These are phyloP conservation scores for Colletotrichum sp. DNA, from an alignment of 2,329 filamentous ascomycete genomes.

Conservation along the genomic window DNA sequence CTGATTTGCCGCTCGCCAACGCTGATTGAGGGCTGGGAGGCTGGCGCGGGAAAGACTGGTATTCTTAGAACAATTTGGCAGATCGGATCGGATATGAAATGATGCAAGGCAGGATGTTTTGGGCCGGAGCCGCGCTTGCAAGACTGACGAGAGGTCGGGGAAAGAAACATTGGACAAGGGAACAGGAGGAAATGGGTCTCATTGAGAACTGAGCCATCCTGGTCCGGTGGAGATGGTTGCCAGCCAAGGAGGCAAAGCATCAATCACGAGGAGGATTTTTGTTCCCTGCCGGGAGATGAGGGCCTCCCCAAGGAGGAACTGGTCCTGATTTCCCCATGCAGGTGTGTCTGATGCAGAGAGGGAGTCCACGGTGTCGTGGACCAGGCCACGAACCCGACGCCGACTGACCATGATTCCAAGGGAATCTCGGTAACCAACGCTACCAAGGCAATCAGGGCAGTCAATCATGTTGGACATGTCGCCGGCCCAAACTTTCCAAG, in stretches of 20 bases:
- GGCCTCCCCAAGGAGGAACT: background rate
- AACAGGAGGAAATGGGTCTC: conserved; percentile 5
- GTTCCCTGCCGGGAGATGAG: conserved; percentile 17
- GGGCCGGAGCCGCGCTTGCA: conserved; percentile 20
- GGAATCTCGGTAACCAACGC: background rate
- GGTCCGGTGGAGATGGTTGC: conserved; percentile 13
- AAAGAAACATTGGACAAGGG: conserved; percentile 22
- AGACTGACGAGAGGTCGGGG: conserved; percentile 18
- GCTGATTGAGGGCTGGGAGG: background rate
- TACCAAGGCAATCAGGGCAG: background rate
- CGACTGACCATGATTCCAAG: background rate
- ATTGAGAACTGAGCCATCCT: conserved; percentile 1
- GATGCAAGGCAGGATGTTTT: conserved; percentile 19
- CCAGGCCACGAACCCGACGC: background rate
- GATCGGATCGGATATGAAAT: conserved; percentile 24
- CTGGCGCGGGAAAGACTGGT: conserved; percentile 9
- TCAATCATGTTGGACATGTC: background rate
- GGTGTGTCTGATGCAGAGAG: background rate
- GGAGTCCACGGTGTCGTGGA: background rate
- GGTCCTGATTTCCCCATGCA: conserved; percentile 5
- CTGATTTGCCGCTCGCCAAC: conserved; percentile 4
- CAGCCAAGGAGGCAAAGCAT: conserved; percentile 18
- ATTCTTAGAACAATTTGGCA: conserved; percentile 23
- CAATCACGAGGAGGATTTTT: conserved; percentile 16
- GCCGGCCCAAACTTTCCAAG: background rate